phyloP scores from a whole-genome alignment of 208 protist genomes.

The Leishmania tropica region DNA sequence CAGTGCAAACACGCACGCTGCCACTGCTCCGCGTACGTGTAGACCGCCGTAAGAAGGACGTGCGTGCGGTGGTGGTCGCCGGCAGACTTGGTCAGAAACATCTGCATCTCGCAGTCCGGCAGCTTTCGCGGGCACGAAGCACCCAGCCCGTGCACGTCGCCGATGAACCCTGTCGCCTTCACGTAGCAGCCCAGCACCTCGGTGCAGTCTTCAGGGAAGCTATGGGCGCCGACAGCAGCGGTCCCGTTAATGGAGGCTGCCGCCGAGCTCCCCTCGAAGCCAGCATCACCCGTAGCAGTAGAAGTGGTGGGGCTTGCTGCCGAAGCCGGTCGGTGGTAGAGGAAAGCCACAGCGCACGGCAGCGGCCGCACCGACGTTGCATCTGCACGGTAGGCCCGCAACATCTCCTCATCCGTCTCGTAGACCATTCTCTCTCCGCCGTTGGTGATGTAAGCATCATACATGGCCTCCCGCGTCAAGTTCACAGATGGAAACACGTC shows the following conservation, averaged over 20 bases:
- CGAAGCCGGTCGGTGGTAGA: conserved; percentile 30
- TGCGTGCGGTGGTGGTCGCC: conserved; percentile 73
- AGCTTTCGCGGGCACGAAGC: conserved; percentile 19
- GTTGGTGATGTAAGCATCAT: conserved; percentile 38
- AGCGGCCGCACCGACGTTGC: conserved; percentile 37
- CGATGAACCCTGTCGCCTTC: conserved; percentile 46
- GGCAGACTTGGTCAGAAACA: conserved; percentile 75
- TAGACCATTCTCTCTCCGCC: conserved; percentile 32
- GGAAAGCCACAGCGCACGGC: conserved; percentile 68
- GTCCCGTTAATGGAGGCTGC: neutral
- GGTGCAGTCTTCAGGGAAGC: conserved; percentile 35
- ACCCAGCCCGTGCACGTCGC: conserved; percentile 33
- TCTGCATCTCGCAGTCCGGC: conserved; percentile 53
- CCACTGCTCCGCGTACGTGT: conserved; percentile 61
- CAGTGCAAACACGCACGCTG: conserved; percentile 48
- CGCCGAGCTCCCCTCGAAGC: neutral
- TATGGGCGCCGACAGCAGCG: neutral
- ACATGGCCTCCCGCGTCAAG: conserved; percentile 41
- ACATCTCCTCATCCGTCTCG: conserved; percentile 45
- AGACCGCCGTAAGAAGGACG: conserved; percentile 56
- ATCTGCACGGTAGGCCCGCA: conserved; percentile 23
- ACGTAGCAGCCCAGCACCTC: conserved; percentile 52
- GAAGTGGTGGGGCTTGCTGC: neutral
- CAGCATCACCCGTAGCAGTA: neutral
- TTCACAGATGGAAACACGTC: conserved; percentile 35